A percentile compares a stretch with the other conserved stretches of the same genome.
These are phyloP conservation scores for Cyathus pygmaeus DNA, from an alignment of 1,284 basidiomycete genomes.

Conservation along the genomic window DNA sequence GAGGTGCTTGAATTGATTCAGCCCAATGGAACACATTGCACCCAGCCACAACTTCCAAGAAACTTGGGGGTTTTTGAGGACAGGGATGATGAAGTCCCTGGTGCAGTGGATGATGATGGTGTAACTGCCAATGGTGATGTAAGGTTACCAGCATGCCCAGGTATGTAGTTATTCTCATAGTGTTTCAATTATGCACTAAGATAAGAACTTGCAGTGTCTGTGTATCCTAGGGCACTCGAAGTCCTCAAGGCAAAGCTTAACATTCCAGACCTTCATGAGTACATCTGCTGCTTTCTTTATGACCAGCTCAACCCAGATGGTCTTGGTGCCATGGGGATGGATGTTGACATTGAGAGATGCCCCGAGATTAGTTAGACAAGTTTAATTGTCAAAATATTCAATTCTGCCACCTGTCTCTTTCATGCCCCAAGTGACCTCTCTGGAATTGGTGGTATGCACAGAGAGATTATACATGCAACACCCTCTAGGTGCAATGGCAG, in stretches of 20 bases:
- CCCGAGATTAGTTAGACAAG: not conserved
- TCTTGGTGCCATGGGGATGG: not conserved
- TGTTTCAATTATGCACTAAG: too few species aligned
- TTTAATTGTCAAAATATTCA: not conserved
- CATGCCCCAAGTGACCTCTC: slow-evolving; percentile 3
- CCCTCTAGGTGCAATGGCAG: not conserved
- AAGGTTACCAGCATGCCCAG: too few species aligned
- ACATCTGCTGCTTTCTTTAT: not conserved
- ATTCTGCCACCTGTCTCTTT: not conserved
- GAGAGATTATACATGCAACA: not conserved
- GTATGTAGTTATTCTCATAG: too few species aligned
- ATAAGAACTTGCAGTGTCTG: too few species aligned
- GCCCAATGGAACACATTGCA: too few species aligned
- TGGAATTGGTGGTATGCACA: not conserved
- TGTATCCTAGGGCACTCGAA: not conserved
- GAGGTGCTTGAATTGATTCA: not conserved
- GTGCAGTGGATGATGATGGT: too few species aligned
- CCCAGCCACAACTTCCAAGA: too few species aligned
- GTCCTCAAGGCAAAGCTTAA: not conserved
- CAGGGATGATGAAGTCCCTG: too few species aligned
- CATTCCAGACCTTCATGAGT: not conserved
- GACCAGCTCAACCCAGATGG: not conserved
- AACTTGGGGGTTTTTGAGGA: too few species aligned
- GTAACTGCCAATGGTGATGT: too few species aligned
- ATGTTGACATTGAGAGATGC: not conserved